A percentile compares a stretch with the other conserved stretches of the same genome.
phyloP scores from a whole-genome alignment of 2,329 filamentous ascomycete genomes.

The Amylocarpus encephaloides region DNA sequence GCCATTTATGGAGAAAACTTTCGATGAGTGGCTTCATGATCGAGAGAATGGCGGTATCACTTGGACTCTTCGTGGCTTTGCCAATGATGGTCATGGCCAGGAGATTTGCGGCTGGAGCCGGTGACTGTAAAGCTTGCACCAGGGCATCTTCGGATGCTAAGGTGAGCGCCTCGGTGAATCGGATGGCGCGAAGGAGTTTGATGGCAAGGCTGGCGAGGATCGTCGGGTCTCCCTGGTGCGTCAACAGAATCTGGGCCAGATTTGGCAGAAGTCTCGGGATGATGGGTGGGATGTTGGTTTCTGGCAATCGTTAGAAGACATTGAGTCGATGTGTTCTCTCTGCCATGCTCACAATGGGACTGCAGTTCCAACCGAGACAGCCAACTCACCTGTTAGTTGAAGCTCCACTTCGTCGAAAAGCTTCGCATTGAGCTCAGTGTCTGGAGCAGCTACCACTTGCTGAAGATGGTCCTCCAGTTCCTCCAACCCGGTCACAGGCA shows the following conservation, averaged over 20 bases:
- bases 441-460: conserved; percentile 40
- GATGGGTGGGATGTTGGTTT: conserved; percentile 45
- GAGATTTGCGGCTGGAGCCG: conserved; percentile 49
- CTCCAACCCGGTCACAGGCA: conserved; percentile 45
- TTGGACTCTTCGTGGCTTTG: conserved; percentile 45
- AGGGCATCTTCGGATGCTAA: conserved; percentile 47
- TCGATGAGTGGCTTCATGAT: conserved; percentile 43
- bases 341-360: neutral
- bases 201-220: conserved; percentile 46
- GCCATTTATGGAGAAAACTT: conserved; percentile 46
- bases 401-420: conserved; percentile 55
- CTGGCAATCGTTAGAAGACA: conserved; percentile 30
- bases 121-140: conserved; percentile 46
- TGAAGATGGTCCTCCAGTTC: conserved; percentile 50
- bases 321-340: neutral
- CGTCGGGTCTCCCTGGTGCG: conserved; percentile 44
- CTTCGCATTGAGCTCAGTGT: conserved; percentile 39
- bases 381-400: conserved; percentile 45
- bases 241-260: conserved; percentile 46
- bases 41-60: conserved; percentile 45
- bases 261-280: conserved; percentile 48
- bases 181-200: conserved; percentile 49
- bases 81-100: conserved; percentile 51
- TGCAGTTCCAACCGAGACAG: neutral
- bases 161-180: conserved; percentile 45